Evolutionary conservation across 306 rosid species (phyloP).

Genomic region (Citrullus mucosospermus): DNA sequence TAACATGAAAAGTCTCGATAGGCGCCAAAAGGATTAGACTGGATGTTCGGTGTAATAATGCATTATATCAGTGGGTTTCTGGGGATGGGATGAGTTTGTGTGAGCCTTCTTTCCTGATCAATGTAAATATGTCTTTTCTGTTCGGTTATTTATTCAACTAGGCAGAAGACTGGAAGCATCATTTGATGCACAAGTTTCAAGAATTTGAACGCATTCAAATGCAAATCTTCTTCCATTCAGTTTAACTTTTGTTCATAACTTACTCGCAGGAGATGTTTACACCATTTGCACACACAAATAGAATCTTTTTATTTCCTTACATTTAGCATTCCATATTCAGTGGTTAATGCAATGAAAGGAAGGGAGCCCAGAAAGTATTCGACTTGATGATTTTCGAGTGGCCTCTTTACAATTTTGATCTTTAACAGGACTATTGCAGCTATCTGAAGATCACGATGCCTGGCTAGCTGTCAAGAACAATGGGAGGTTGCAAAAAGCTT

Average conservation of each 20-base stretch:
- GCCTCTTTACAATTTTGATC: background rate
- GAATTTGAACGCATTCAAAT: background rate
- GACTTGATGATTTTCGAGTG: background rate
- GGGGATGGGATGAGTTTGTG: slow-evolving; percentile 3
- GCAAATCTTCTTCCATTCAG: background rate
- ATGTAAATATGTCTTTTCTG: background rate
- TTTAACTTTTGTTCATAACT: background rate
- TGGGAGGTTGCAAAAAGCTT: background rate
- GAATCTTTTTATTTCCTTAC: background rate
- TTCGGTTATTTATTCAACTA: background rate
- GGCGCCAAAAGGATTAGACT: background rate
- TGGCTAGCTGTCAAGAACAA: background rate
- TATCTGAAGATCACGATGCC: background rate
- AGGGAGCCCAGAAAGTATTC: background rate
- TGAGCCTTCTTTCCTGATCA: slow-evolving; percentile 3
- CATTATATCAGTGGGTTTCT: background rate
- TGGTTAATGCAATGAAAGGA: background rate
- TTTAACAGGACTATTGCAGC: background rate
- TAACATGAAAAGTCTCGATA: background rate
- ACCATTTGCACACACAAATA: background rate
- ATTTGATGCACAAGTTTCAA: background rate
- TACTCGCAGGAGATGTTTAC: background rate
- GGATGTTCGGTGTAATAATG: background rate
- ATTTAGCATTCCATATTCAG: background rate
- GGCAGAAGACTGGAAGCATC: background rate